Evolutionary conservation across 176 grass and related monocot genomes (phyloP).

Genomic region (Hsuehochloa calcarea): DNA sequence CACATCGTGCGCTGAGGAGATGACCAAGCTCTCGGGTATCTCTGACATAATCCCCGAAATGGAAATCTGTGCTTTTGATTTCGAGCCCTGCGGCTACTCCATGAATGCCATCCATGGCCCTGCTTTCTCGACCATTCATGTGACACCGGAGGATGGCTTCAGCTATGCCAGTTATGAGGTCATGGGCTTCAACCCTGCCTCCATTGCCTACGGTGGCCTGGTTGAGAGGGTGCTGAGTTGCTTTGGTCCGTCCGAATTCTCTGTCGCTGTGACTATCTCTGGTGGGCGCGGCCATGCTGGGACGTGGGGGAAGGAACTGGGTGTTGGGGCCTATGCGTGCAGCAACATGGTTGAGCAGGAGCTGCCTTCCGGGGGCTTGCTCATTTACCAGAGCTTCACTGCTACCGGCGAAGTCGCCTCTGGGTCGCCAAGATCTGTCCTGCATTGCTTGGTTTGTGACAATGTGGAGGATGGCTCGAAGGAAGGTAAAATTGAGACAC

Average conservation of each 20-base stretch:
- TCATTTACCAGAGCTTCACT: conserved; percentile 53
- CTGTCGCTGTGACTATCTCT: conserved; percentile 46
- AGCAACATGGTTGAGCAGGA: conserved; percentile 46
- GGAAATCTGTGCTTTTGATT: conserved; percentile 53
- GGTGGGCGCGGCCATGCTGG: conserved; percentile 13
- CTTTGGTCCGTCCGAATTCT: conserved; percentile 46
- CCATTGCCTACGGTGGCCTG: conserved; percentile 19
- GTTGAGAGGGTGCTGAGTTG: conserved; percentile 48
- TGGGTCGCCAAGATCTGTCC: conserved; percentile 25
- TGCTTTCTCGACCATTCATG: conserved; percentile 55
- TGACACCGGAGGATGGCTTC: conserved; percentile 56
- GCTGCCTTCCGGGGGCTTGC: conserved; percentile 31
- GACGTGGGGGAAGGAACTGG: conserved; percentile 34
- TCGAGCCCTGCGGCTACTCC: conserved; percentile 57
- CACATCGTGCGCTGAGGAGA: conserved; percentile 36
- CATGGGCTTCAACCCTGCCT: conserved; percentile 43
- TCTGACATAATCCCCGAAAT: conserved; percentile 49
- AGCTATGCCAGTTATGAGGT: conserved; percentile 60
- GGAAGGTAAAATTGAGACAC: background rate
- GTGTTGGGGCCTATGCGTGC: conserved; percentile 35
- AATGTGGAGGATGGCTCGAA: background rate
- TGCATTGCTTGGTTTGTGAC: conserved; percentile 16
- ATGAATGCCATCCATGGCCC: conserved; percentile 49
- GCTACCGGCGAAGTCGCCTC: background rate
- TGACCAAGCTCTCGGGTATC: conserved; percentile 60